phyloP scores from a whole-genome alignment of 345 rosid species.

The Combretum micranthum region DNA sequence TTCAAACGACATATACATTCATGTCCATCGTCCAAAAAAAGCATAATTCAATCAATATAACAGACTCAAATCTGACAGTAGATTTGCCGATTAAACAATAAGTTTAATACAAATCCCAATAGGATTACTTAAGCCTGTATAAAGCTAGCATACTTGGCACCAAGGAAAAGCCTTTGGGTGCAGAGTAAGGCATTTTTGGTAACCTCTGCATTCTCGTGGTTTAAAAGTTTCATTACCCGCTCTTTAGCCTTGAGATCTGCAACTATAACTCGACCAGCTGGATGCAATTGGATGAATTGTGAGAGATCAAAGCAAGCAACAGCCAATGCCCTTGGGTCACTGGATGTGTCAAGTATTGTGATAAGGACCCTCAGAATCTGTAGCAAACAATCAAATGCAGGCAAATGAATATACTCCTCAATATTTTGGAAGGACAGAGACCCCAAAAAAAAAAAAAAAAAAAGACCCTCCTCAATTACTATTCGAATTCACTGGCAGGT shows the following conservation, averaged over 20 bases:
- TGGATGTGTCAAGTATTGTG: conserved; percentile 84
- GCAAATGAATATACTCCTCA: too few species aligned
- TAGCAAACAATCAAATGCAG: not conserved
- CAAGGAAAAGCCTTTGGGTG: conserved; percentile 42
- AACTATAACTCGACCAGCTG: conserved; percentile 81
- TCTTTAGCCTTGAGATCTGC: conserved; percentile 92
- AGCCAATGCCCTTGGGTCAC: conserved; percentile 76
- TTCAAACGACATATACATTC: too few species aligned
- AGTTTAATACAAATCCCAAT: too few species aligned
- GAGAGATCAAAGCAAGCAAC: conserved; percentile 95
- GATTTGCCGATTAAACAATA: too few species aligned
- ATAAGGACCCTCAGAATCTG: conserved; percentile 93
- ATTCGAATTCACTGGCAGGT: too few species aligned
- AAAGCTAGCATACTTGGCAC: conserved; percentile 86
- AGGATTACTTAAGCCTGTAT: conserved; percentile 54
- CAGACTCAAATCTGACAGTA: too few species aligned
- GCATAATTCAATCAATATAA: too few species aligned
- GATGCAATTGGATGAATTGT: conserved; percentile 88
- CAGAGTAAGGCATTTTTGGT: conserved; percentile 44
- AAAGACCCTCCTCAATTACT: too few species aligned
- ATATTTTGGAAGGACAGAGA: too few species aligned
- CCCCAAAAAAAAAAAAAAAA: too few species aligned
- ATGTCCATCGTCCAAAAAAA: too few species aligned
- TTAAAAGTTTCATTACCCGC: conserved; percentile 45
- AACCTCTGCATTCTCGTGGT: conserved; percentile 41